Percentiles rank a stretch among this genome's conserved stretches.
Conservation (phyloP, 768 basidiomycete genomes). For the Royoungia palumana region DNA sequence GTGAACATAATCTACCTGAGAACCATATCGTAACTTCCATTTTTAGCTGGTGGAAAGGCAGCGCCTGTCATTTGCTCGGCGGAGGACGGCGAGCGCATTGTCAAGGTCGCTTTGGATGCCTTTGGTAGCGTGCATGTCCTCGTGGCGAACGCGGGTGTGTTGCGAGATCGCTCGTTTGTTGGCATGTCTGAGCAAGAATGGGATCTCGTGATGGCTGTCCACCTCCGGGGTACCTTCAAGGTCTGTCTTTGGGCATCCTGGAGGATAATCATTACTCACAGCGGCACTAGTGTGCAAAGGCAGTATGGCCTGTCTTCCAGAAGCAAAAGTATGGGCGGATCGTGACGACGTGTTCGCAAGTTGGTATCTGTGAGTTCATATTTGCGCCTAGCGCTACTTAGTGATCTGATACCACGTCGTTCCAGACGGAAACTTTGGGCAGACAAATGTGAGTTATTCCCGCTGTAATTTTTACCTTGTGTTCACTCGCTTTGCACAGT, state of each 20-base stretch:
- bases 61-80: constrained; percentile 78
- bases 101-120: constrained; percentile 79
- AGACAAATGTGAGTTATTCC: constrained; percentile 64
- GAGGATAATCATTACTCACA: constrained; percentile 1
- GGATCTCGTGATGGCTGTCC: constrained; percentile 88
- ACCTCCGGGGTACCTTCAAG: constrained; percentile 90
- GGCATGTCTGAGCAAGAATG: constrained; percentile 90
- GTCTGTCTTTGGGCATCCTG: constrained; percentile 32
- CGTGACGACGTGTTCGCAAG: constrained; percentile 89
- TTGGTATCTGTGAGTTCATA: constrained; percentile 78
- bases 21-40: not conserved
- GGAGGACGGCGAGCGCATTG: constrained; percentile 88
- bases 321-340: constrained; percentile 96
- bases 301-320: constrained; percentile 95
- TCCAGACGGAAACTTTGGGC: constrained; percentile 93
- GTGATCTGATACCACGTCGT: not conserved
- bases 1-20: constrained; percentile 9
- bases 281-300: constrained; percentile 72
- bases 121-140: constrained; percentile 89
- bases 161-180: constrained; percentile 90
- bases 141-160: constrained; percentile 89
- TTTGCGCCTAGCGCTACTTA: not conserved
- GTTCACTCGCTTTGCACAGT: constrained; percentile 39
- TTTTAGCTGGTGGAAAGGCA: constrained; percentile 84
- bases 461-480: not conserved